These are phyloP conservation scores for Aspergillus tanneri DNA, from an alignment of 2,329 filamentous ascomycete genomes.

Conservation along the genomic window DNA sequence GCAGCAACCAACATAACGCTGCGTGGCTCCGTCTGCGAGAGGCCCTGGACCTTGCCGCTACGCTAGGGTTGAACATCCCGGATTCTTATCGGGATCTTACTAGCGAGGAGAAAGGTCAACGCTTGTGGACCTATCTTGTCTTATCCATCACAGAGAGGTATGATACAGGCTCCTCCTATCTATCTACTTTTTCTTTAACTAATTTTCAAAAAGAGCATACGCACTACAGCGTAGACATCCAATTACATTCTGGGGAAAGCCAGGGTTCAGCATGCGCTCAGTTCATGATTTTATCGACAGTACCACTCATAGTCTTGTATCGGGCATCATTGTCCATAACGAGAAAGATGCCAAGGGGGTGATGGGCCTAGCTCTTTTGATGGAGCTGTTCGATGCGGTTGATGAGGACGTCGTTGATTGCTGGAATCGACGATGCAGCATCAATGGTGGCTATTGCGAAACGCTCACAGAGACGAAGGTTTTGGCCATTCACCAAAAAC, in stretches of 20 bases:
- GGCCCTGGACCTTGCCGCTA: conserved; percentile 51
- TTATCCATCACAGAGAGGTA: conserved; percentile 40
- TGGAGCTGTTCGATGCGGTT: conserved; percentile 47
- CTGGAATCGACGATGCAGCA: conserved; percentile 52
- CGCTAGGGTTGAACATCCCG: conserved; percentile 42
- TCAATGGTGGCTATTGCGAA: conserved; percentile 64
- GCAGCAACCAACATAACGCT: conserved; percentile 70
- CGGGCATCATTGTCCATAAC: conserved; percentile 45
- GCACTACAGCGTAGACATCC: conserved; percentile 44
- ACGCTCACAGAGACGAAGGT: conserved; percentile 66
- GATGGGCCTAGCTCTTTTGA: conserved; percentile 44
- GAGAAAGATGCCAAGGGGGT: conserved; percentile 45
- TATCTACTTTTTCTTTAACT: not conserved
- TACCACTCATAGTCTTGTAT: conserved; percentile 36
- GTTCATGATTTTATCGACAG: conserved; percentile 43
- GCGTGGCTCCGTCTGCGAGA: conserved; percentile 78
- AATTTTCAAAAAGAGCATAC: conserved; percentile 36
- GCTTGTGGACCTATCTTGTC: conserved; percentile 38
- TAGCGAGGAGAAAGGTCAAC: conserved; percentile 41
- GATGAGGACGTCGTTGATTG: conserved; percentile 46
- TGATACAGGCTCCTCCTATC: not conserved
- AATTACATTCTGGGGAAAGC: conserved; percentile 44
- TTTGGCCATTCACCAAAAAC: conserved; percentile 37
- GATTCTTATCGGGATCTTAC: conserved; percentile 38
- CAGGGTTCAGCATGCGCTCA: conserved; percentile 41